Base-by-base conservation (phyloP, 2,329 filamentous ascomycete genomes). In the Trichoderma polysporum region DNA sequence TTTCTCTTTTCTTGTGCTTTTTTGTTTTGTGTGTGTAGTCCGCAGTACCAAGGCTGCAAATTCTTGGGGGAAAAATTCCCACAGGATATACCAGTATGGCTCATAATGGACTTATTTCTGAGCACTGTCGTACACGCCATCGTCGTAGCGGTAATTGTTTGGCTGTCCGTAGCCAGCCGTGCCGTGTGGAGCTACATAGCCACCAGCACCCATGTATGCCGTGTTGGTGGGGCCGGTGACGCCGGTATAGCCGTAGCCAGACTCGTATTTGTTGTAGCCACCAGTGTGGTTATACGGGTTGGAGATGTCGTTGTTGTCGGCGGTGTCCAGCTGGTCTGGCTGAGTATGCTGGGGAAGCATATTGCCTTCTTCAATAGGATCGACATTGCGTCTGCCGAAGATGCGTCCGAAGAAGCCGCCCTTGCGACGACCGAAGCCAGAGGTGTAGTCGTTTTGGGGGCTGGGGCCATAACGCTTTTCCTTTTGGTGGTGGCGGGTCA, bases 401-500 rank as follows among this genome's bases (percentile, higher is more conserved):
- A 80, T 69, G 50, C 73, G 76, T 66, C 72, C 69, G 41, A 80
- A 73, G 73, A 81, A 75, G 56, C 70, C 70, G 49, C 70, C 69
- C 59, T 73, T 68, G 47, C 70, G 72, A 68, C 65, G 60, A 66
- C 79, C 81, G 69, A 79, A 80, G 71, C 82, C 84, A 33, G 80
- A 83, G 33, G 90, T 91, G 81, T 93, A 93, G 78, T 87, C 72
- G 71, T 79, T 79, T 54, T 73, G 71, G 27, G 77, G 75, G 68
- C 73, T 67, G 53, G 78, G 90, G 15, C 90, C 90, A 75, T 86
- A 91, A 62, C 87, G 86, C 82, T 91, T 91, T 80, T 92, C 89
- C 73, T 88, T 89, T 80, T 88, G 88, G 82, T 91, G 90, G 77
- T 91, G 84, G 68, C 89, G 88, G 72, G 86, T 86, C 53, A 94